Percentiles rank a stretch among this genome's conserved stretches.
phyloP scores from a whole-genome alignment of 495 filamentous ascomycete species.

The Penicillium dipodomyicola region DNA sequence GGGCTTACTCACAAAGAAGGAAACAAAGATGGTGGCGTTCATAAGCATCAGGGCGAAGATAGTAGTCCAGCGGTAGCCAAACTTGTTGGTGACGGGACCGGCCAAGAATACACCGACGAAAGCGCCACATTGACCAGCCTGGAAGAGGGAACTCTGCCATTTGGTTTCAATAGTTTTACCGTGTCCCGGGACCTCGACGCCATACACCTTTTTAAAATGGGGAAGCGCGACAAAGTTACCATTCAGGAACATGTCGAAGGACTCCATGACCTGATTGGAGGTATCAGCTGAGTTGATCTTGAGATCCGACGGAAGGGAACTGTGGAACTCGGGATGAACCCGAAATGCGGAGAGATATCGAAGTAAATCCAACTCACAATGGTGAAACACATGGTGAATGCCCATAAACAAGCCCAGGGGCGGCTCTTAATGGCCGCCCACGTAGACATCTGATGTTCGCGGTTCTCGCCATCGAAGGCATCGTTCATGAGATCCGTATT shows the following conservation, averaged over 20 bases:
- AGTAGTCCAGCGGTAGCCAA: constrained; percentile 65
- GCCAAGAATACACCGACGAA: constrained; percentile 67
- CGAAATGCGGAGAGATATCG: neutral
- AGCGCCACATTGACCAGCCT: constrained; percentile 51
- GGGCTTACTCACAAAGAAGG: constrained; percentile 54
- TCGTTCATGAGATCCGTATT: constrained; percentile 34
- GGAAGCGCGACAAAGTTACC: constrained; percentile 36
- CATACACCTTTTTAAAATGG: constrained; percentile 26
- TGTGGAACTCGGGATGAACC: neutral
- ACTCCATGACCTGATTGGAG: constrained; percentile 40
- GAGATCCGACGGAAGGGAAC: neutral
- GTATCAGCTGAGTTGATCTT: constrained; percentile 13
- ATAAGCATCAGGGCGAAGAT: constrained; percentile 58
- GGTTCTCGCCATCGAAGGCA: constrained; percentile 35
- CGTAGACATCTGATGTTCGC: constrained; percentile 32
- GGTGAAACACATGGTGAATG: constrained; percentile 43
- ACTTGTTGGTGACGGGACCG: constrained; percentile 61
- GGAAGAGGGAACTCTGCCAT: constrained; percentile 41
- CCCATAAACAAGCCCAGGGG: constrained; percentile 50
- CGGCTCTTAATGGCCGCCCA: constrained; percentile 39
- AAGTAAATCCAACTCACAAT: constrained; percentile 30
- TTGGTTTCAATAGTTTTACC: constrained; percentile 26
- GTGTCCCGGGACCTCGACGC: constrained; percentile 17
- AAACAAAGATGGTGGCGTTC: constrained; percentile 62
- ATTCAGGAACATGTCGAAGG: constrained; percentile 43